Conservation (phyloP, 208 protist genomes). For the Trichomonas gallinae region DNA sequence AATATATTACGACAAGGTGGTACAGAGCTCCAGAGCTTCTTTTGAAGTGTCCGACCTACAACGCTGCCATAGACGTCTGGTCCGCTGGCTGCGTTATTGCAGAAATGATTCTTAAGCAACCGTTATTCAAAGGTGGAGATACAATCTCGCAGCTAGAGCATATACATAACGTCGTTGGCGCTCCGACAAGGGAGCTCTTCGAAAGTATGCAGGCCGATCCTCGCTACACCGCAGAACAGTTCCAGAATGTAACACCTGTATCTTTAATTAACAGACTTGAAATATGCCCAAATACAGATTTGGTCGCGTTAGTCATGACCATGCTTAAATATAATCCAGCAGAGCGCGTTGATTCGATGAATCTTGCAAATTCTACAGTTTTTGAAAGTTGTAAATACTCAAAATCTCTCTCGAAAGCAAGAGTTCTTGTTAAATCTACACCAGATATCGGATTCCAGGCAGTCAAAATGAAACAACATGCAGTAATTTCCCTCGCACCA, state of each 20-base stretch:
- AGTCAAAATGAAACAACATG: not conserved
- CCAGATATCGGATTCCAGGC: not conserved
- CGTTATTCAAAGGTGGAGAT: not conserved
- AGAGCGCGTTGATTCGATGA: not conserved
- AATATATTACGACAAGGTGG: not conserved
- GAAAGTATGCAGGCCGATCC: not conserved
- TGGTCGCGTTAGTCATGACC: not conserved
- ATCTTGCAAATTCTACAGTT: not conserved
- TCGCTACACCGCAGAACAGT: not conserved
- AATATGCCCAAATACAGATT: not conserved
- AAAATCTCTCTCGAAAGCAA: not conserved
- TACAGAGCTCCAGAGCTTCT: not conserved
- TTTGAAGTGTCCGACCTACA: not conserved
- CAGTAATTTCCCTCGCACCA: not conserved
- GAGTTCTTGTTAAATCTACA: not conserved
- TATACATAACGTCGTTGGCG: not conserved
- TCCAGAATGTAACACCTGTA: not conserved
- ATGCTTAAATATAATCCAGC: not conserved
- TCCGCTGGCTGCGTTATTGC: not conserved
- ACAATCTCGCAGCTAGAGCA: not conserved
- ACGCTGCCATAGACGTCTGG: not conserved
- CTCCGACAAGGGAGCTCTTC: not conserved
- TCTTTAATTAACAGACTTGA: not conserved
- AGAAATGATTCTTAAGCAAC: not conserved
- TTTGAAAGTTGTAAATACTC: not conserved